Conservation (phyloP, 352 stramenopile genomes). For the Globisporangium orthogonon region DNA sequence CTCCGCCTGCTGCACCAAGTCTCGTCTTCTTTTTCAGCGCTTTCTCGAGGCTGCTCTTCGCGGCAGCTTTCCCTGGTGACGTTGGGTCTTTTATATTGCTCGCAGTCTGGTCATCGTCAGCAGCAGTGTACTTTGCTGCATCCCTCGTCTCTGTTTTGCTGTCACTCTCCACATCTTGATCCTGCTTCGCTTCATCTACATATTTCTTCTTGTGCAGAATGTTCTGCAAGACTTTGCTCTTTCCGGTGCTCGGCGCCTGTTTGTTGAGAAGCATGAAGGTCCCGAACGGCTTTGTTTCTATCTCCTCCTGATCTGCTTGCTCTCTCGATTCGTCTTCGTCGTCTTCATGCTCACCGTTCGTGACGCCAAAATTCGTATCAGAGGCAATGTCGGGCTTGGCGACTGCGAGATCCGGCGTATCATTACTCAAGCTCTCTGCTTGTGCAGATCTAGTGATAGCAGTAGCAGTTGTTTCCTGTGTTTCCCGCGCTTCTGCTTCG, state of each 20-base stretch:
- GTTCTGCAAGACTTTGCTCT: slow-evolving; percentile 32
- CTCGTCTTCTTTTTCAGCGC: slow-evolving; percentile 36
- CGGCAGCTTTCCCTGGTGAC: slow-evolving; percentile 6
- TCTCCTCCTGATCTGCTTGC: background rate
- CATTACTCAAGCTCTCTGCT: background rate
- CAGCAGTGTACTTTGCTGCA: no score
- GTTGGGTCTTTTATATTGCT: slow-evolving; percentile 8
- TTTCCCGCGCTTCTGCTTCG: background rate
- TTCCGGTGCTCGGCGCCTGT: slow-evolving; percentile 21
- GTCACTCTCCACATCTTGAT: background rate
- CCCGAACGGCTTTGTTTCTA: slow-evolving; percentile 19
- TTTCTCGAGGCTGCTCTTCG: slow-evolving; percentile 35
- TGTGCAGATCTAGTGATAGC: background rate
- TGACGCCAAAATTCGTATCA: background rate
- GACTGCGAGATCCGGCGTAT: background rate
- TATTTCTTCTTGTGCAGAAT: slow-evolving; percentile 23
- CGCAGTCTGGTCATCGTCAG: background rate
- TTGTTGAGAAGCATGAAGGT: slow-evolving; percentile 43
- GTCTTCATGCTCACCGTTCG: background rate
- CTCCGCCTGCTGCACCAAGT: background rate
- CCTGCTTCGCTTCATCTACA: background rate
- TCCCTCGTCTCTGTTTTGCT: background rate
- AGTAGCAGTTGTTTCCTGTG: background rate
- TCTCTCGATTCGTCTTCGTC: background rate
- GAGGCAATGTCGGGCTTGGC: background rate